phyloP scores from a whole-genome alignment of 495 filamentous ascomycete species.

The Endocarpon pusillum region DNA sequence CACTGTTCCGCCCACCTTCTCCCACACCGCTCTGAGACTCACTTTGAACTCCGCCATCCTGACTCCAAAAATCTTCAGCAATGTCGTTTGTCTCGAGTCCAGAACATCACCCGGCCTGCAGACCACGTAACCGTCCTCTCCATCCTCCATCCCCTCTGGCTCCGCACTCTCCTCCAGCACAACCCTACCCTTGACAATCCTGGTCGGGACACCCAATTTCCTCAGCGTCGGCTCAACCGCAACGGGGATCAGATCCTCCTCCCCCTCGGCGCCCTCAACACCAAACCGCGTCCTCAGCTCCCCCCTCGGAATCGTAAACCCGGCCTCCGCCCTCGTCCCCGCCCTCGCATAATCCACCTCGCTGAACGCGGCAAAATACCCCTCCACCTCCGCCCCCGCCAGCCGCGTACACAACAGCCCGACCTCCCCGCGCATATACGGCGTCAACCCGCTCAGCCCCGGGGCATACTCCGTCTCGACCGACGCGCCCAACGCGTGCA shows the following conservation, averaged over 20 bases:
- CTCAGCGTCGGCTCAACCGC: conserved; percentile 75
- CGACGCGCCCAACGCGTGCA: conserved; percentile 64
- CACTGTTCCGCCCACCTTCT: conserved; percentile 15
- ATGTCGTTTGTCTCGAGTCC: conserved; percentile 73
- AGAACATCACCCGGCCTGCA: conserved; percentile 68
- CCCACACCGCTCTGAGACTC: conserved; percentile 47
- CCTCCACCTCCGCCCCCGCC: conserved; percentile 37
- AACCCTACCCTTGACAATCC: conserved; percentile 75
- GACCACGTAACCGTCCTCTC: conserved; percentile 41
- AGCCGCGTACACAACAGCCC: conserved; percentile 83
- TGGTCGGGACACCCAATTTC: conserved; percentile 73
- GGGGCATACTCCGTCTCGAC: conserved; percentile 61
- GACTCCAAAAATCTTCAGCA: conserved; percentile 88
- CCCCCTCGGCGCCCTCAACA: conserved; percentile 53
- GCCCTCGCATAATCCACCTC: conserved; percentile 79
- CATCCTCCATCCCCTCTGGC: conserved; percentile 40
- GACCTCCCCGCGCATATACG: conserved; percentile 63
- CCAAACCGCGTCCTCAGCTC: conserved; percentile 56
- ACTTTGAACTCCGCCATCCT: conserved; percentile 79
- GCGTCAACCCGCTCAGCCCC: conserved; percentile 48
- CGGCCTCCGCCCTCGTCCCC: conserved; percentile 53
- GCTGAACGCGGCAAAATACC: conserved; percentile 49
- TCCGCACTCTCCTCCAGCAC: conserved; percentile 52
- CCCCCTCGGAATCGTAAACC: conserved; percentile 63
- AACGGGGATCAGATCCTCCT: conserved; percentile 77